Evolutionary conservation across 306 rosid species (phyloP), one percentile per base, ranked within the genome.

Genomic region (Quercus mongolica): DNA sequence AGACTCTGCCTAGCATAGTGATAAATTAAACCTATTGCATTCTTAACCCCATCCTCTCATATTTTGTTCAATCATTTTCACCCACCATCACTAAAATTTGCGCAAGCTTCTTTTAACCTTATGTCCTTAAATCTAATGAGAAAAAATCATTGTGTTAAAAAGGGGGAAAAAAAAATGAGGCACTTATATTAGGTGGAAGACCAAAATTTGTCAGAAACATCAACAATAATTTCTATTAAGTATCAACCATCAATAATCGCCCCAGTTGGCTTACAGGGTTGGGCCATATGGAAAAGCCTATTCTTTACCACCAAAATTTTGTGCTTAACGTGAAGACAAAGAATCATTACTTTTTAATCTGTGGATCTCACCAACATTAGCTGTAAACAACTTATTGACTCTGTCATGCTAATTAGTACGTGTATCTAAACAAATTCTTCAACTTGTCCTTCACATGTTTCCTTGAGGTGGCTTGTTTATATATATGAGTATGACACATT

Each of bases 261-360:
- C 25, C 25, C 1, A 6, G 1, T 13, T 67, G 51, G 49, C 46
- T 67, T 67, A 33, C 71, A 65, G 7, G 25, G 71, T 18, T 65
- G 71, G 71, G 12, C 35, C 46, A 9, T 18, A 31, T 64, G 33
- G 3, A 63, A 15, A 33, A 14, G 18, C 7, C 2, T 26, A 13
- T 59, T 25, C 35, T 61, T 25, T 26, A 10, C 58, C 6, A 19
- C 55, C 9, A 6, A 41, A 78, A 31, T 3, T 58, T 11, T 59
- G 72, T 61, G 64, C 82, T 72, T 56, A 21, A 68, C 44, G 21
- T 67, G 71, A 35, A 67, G 71, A 67, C 71, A 15, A 67, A 67
- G 71, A 67, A 67, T 18, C 71, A 67, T 12, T 67, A 67, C 26
- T 17, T 67, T 63, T 28, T 11, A 26, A 26, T 63, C 41, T 26